Base-by-base conservation (phyloP, 73 alveolate species). In the Paramecium octaurelia region DNA sequence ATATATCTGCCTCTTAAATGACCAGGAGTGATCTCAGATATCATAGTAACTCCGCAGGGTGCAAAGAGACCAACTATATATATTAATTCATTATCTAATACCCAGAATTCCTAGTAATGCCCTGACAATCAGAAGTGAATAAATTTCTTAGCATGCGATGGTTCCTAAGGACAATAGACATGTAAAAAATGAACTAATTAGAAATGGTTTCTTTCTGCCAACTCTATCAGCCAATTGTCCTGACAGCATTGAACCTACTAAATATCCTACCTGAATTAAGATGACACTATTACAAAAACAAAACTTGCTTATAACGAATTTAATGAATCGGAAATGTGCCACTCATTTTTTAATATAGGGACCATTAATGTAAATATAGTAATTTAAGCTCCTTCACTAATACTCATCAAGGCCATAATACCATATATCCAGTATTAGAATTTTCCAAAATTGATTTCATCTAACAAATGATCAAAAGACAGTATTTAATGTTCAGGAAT, bases 1-100 rank as follows among this genome's bases (percentile, higher is more conserved):
- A 89, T 89, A 50, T 70, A 89, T 71, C 94, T 89, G 4, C 94
- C 94, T 89, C 94, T 89, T 42, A 89, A 42, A 23, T 77, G 89
- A 18, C 71, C 59, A 34, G 94, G 94, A 29, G 94, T 89, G 1
- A 89, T 83, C 21, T 89, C 94, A 1, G 94, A 77, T 44, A 89
- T 27, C 92, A 89, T 64, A 0, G 92, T 89, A 0, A 89, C 94
- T 38, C 94, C 94, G 8, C 86, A 70, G 18, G 94, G 94, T 8
- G 92, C 94, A 73, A 89, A 89, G 16, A 89, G 57, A 27, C 94
- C 94, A 43, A 89, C 94, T 89, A 44, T 29, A 7, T 29, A 7
- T 24, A 38, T 42, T 42, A 20, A 84, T 40, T 54, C 0, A n/a
- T 54, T 54, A 4, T 54, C 3, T 54, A 18, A 31, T 64, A 64